Percentiles rank a stretch among this genome's conserved stretches.
Conservation (phyloP, 2,329 filamentous ascomycete species). For the Penicillium sp. region DNA sequence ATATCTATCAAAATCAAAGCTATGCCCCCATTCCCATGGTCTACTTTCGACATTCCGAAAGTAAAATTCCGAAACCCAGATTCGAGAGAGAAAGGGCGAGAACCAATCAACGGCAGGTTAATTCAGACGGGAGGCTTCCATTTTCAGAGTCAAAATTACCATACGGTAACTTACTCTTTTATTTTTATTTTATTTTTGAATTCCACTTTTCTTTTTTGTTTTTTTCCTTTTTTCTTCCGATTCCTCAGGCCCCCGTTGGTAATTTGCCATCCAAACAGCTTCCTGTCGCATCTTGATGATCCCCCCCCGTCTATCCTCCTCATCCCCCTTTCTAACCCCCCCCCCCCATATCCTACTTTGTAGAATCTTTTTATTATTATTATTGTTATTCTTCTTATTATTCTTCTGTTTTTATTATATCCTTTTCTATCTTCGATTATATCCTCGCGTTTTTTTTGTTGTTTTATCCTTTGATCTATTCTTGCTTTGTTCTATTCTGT, state of each 20-base stretch:
- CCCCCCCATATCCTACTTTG: neutral
- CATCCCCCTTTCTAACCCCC: slow-evolving; percentile 15
- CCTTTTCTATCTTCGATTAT: slow-evolving; percentile 8
- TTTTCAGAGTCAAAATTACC: slow-evolving; percentile 16
- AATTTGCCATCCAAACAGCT: slow-evolving; percentile 20
- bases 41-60: slow-evolving; percentile 9
- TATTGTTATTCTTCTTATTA: slow-evolving; percentile 17
- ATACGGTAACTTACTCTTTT: slow-evolving; percentile 1
- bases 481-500: slow-evolving; percentile 17
- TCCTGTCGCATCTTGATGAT: slow-evolving; percentile 23
- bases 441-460: neutral
- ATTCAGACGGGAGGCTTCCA: slow-evolving; percentile 20
- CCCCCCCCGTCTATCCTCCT: slow-evolving; percentile 17
- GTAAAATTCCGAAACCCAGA: neutral
- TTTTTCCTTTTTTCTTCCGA: slow-evolving; percentile 1
- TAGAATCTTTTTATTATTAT: slow-evolving; percentile 16
- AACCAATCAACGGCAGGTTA: slow-evolving; percentile 27
- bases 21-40: neutral
- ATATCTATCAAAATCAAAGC: too few relatives aligned
- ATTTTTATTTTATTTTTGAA: neutral
- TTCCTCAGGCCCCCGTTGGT: slow-evolving; percentile 20
- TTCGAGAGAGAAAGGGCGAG: neutral
- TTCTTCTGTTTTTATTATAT: slow-evolving; percentile 17
- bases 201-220: neutral
- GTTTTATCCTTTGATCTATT: slow-evolving; percentile 8